Conservation (phyloP, 2,329 filamentous ascomycete genomes). For the Pezicula radicicola region DNA sequence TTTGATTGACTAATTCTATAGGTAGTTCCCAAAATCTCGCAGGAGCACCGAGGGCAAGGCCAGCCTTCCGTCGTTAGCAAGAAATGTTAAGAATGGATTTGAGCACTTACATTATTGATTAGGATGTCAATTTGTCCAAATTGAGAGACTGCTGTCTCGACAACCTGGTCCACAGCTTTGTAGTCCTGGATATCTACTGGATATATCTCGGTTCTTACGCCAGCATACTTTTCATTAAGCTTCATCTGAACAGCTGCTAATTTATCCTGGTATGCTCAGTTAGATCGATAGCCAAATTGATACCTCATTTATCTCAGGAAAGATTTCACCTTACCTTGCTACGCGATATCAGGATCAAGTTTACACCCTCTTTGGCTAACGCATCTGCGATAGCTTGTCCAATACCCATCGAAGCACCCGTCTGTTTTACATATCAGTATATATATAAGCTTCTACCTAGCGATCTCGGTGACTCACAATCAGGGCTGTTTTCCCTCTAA, state of each 20-base stretch:
- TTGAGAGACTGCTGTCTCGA: constrained; percentile 36
- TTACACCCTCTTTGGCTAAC: background rate
- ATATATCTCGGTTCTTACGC: background rate
- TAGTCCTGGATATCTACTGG: background rate
- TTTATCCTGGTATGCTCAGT: background rate
- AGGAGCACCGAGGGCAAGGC: background rate
- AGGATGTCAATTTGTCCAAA: constrained; percentile 61
- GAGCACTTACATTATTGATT: constrained; percentile 61
- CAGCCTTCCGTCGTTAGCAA: background rate
- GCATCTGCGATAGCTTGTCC: background rate
- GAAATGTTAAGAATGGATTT: background rate
- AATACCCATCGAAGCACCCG: background rate
- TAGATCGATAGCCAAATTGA: background rate
- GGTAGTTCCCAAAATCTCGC: background rate
- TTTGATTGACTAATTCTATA: constrained; percentile 15
- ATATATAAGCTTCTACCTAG: too few species aligned
- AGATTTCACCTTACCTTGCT: background rate
- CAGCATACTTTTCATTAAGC: background rate
- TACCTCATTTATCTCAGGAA: background rate
- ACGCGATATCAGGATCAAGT: background rate
- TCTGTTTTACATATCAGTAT: background rate
- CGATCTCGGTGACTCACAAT: too few species aligned
- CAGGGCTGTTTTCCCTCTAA: too few species aligned
- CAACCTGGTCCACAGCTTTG: constrained; percentile 2
- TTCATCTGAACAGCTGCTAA: background rate